Evolutionary conservation across 176 grass and related monocot species (phyloP).

Genomic region (Bothriochloa decipiens): DNA sequence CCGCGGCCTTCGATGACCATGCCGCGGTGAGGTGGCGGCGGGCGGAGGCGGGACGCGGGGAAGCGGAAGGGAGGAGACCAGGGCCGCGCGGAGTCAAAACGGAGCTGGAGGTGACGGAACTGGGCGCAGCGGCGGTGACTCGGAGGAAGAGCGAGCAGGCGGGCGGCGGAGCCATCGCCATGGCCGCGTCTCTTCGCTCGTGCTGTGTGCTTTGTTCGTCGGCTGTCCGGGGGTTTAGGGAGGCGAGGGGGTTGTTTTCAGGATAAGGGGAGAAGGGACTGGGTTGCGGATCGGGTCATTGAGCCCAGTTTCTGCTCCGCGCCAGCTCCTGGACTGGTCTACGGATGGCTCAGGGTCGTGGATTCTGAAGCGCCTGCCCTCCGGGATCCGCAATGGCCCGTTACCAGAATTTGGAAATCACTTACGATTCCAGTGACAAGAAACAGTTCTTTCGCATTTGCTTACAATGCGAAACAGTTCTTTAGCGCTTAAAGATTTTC

Average conservation of each 20-base stretch:
- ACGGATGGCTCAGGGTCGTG: too few species aligned
- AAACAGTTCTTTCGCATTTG: too few species aligned
- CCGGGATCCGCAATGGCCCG: not conserved
- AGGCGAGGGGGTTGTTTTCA: constrained; percentile 6
- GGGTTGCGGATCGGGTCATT: not conserved
- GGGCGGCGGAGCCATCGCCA: constrained; percentile 66
- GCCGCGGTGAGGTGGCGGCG: constrained; percentile 11
- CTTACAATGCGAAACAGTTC: too few species aligned
- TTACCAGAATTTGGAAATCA: not conserved
- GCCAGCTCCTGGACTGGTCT: too few species aligned
- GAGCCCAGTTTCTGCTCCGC: not conserved
- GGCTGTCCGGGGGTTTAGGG: constrained; percentile 35
- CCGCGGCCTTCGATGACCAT: constrained; percentile 43
- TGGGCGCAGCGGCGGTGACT: constrained; percentile 5
- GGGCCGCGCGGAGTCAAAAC: not conserved
- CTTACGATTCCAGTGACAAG: too few species aligned
- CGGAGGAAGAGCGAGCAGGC: constrained; percentile 50
- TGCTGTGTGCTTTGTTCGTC: not conserved
- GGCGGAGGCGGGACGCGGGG: not conserved
- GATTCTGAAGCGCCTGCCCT: not conserved
- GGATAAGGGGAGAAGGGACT: constrained; percentile 48
- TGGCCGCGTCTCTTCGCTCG: constrained; percentile 41
- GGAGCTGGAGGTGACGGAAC: not conserved
- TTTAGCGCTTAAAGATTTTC: too few species aligned
- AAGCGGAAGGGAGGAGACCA: constrained; percentile 25